Evolutionary conservation across 345 rosid species (phyloP).

Genomic region (Salix purpurea): DNA sequence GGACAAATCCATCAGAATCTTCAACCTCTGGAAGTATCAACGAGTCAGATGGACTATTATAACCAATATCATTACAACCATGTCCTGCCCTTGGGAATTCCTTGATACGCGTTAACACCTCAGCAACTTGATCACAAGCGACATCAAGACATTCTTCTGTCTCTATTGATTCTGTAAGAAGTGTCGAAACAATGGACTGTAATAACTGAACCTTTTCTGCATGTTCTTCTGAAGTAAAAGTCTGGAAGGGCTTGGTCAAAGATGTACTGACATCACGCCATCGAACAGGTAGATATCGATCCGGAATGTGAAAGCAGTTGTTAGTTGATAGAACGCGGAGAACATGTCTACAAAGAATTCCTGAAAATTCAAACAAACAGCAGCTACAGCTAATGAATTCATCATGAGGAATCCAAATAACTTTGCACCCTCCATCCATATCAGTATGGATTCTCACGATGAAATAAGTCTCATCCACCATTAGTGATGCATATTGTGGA

Average conservation of each 20-base stretch:
- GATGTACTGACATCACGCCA: constrained; percentile 30
- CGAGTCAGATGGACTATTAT: constrained; percentile 37
- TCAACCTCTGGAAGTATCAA: constrained; percentile 45
- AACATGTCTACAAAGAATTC: constrained; percentile 53
- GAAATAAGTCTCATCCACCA: constrained; percentile 43
- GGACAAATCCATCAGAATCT: constrained; percentile 47
- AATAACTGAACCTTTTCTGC: constrained; percentile 35
- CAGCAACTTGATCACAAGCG: constrained; percentile 44
- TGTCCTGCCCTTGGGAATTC: constrained; percentile 35
- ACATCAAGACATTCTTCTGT: constrained; percentile 49
- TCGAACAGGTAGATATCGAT: constrained; percentile 35
- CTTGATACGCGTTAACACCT: constrained; percentile 35
- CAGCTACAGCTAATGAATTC: constrained; percentile 53
- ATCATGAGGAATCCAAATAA: constrained; percentile 42
- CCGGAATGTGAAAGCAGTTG: constrained; percentile 61
- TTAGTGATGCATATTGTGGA: constrained; percentile 49
- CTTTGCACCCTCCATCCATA: constrained; percentile 43
- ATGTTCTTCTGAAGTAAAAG: constrained; percentile 23
- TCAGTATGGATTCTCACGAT: constrained; percentile 47
- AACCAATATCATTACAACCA: constrained; percentile 22
- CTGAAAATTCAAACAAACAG: constrained; percentile 47
- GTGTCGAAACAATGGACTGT: constrained; percentile 45
- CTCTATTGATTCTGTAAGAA: constrained; percentile 40
- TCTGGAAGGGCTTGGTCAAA: constrained; percentile 9
- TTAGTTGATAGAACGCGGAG: constrained; percentile 50